Percentiles rank a stretch among this genome's conserved stretches.
Evolutionary conservation across 2,329 filamentous ascomycete genomes (phyloP).

Genomic region (Nannizzia gypsea): DNA sequence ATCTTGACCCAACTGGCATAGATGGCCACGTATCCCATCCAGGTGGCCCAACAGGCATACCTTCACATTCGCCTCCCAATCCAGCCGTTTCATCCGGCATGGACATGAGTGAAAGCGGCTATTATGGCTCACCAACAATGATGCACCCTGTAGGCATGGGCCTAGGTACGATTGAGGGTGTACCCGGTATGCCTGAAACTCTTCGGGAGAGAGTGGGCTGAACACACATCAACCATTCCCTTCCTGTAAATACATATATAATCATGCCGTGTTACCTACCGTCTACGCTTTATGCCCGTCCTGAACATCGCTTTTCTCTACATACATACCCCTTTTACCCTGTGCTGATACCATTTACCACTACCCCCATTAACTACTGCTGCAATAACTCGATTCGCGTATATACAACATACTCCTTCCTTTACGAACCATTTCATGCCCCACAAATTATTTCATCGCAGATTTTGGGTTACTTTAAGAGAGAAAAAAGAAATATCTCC

Average conservation of each 20-base stretch:
- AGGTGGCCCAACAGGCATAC: conserved; percentile 2
- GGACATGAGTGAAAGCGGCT: neutral
- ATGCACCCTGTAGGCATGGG: neutral
- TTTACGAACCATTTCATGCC: no score
- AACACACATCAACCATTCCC: neutral
- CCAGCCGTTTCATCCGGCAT: neutral
- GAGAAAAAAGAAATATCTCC: neutral
- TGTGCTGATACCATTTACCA: neutral
- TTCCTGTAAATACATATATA: neutral
- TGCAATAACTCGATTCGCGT: neutral
- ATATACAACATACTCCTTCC: neutral
- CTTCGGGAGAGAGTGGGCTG: neutral
- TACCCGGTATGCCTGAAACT: neutral
- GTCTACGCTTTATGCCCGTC: neutral
- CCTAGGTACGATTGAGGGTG: neutral
- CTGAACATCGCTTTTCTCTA: neutral
- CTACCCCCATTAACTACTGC: neutral
- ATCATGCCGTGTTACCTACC: neutral
- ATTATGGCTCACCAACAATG: neutral
- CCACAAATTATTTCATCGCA: neutral
- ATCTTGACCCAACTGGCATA: conserved; percentile 55
- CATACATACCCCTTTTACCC: neutral
- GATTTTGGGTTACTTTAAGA: neutral
- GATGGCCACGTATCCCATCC: conserved; percentile 3
- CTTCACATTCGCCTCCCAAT: neutral